Evolutionary conservation across 2,329 filamentous ascomycete genomes (phyloP), one percentile per base, ranked within the genome.

Genomic region (Didymella exigua): DNA sequence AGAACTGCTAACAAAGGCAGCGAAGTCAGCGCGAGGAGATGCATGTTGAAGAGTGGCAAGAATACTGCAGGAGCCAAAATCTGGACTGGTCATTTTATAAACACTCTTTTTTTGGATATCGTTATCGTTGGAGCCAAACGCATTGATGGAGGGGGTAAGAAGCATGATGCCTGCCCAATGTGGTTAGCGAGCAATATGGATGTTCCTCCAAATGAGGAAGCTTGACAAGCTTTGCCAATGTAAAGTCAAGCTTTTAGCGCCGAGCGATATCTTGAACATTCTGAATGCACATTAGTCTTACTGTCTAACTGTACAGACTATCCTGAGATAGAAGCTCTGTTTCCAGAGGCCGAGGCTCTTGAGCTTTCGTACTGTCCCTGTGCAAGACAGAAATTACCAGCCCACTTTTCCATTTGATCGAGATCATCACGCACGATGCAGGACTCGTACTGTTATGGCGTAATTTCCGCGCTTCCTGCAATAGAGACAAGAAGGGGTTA

Each of bases 161-260:
- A 14, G 34, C 34, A 11, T 41, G 37, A 29, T 34, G 37, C 56
- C 52, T 59, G 56, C 52, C 56, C 45, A 37, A 56, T 52, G 21
- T 11, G 37, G 48, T 36, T 48, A 21, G 43, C 41, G 36, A 13
- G 24, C 18, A 23, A 34, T 46, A 41, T 27, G 56, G 48, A 23
- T 29, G 44, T 34, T 36, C 24, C 38, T 36, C 56, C 47, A 16
- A 21, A 46, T 49, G 13, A 59, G 56, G 56, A 59, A 59, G 56
- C 56, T 53, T 59, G 31, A 37, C 43, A 59, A 59, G 56, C 56
- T 59, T 56, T 42, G 51, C 56, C 56, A 52, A 59, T 53, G 40
- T 27, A 36, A 31, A 18, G 38, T 42, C 44, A 59, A 52, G 51
- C 52, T 58, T 49, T 45, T 29, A 23, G 26, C 33, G 33, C 43